Evolutionary conservation across 306 rosid species (phyloP), one percentile per base, ranked within the genome.

Genomic region (Fagus crenata): DNA sequence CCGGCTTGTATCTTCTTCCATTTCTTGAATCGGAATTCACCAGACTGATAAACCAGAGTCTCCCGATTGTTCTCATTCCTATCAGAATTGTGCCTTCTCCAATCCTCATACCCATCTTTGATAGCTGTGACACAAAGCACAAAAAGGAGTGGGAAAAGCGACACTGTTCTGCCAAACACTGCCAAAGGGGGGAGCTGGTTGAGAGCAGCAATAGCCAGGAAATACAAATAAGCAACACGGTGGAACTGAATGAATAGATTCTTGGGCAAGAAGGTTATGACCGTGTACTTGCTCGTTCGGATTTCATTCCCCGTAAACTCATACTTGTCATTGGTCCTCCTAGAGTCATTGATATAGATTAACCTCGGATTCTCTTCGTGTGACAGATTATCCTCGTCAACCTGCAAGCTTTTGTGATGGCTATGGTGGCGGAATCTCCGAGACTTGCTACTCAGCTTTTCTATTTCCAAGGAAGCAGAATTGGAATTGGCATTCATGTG

Each of bases 161-260:
- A 96, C 56, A 87, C 99, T 0, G 97, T 92, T 81, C 99, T 86
- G 68, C 98, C 99, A 82, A 96, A 96, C 15, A 96, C 99, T 4
- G 98, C 99, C 71, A 96, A 73, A 0, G 96, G 99, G 14, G 99
- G 99, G 78, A 96, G 99, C 96, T 96, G 99, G 80, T 96, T 92
- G 13, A 96, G 97, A 53, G 90, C 93, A 13, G 98, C 99, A 75
- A 96, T 96, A 15, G 92, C 98, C 31, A 96, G 93, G 83, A 96
- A 96, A 78, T 96, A 96, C 78, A 96, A 75, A 77, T 96, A 96
- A 55, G 99, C 99, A 64, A 96, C 96, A 33, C 99, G 81, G 51
- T 96, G 99, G 55, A 96, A 96, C 85, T 96, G 99, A 77, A 90
- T 91, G 73, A 96, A 96, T 15, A 96, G 76, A 82, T 96, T 96